Evolutionary conservation across 73 alveolate species (phyloP).

Genomic region (Paramecium tetraurelia): DNA sequence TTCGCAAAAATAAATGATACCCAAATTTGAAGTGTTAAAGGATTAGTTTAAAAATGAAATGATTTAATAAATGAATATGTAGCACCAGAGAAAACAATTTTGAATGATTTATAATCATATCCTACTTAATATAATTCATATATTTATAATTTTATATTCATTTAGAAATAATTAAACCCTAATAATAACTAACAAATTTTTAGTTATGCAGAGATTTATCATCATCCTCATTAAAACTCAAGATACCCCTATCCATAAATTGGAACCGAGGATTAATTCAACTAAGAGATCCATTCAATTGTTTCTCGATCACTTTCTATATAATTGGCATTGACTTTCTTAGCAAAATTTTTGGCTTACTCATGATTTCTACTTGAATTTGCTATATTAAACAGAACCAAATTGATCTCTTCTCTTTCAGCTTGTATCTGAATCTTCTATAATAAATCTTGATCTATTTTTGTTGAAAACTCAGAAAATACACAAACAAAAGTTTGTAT

Average conservation of each 20-base stretch:
- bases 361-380: not conserved
- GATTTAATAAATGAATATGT: not conserved
- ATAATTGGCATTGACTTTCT: not conserved
- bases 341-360: not conserved
- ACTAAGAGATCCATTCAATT: not conserved
- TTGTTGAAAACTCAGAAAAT: not conserved
- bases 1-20: not conserved
- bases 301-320: not conserved
- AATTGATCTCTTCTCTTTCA: not conserved
- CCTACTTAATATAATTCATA: not conserved
- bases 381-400: not conserved
- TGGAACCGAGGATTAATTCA: not conserved
- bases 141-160: not conserved
- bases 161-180: not conserved
- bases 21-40: constrained; percentile 13
- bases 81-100: constrained; percentile 1
- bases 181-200: not conserved
- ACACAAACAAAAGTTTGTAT: not conserved
- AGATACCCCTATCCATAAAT: not conserved
- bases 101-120: not conserved
- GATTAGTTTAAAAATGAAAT: constrained; percentile 36
- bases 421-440: not conserved
- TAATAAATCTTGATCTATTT: not conserved
- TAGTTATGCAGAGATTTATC: no score
- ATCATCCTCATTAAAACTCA: not conserved